phyloP scores from a whole-genome alignment of 2,329 filamentous ascomycete species.

The Cordyceps farinosa region DNA sequence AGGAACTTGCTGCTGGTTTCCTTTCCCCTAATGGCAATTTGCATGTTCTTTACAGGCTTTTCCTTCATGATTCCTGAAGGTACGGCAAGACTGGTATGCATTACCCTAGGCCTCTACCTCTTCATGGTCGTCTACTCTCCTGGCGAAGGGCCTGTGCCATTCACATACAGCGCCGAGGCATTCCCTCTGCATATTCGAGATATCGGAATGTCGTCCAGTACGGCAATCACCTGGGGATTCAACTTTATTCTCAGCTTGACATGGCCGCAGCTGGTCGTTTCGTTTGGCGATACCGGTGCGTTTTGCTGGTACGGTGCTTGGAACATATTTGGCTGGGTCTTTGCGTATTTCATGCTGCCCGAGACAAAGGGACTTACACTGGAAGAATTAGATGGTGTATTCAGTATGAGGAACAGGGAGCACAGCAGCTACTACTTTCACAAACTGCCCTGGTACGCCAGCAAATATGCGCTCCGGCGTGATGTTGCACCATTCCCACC shows the following conservation, averaged over 20 bases:
- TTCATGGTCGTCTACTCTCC: conserved; percentile 38
- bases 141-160: conserved; percentile 27
- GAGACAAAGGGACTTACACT: conserved; percentile 58
- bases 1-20: conserved; percentile 54
- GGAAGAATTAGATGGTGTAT: conserved; percentile 52
- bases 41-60: conserved; percentile 40
- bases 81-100: conserved; percentile 25
- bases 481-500: conserved; percentile 31
- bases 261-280: conserved; percentile 22
- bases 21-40: conserved; percentile 56
- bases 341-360: conserved; percentile 58
- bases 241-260: conserved; percentile 29
- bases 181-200: conserved; percentile 52
- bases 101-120: conserved; percentile 32
- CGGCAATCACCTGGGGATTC: conserved; percentile 32
- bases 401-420: conserved; percentile 23
- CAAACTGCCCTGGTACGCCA: conserved; percentile 33
- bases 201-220: conserved; percentile 46
- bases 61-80: conserved; percentile 13
- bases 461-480: conserved; percentile 28
- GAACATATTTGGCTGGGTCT: conserved; percentile 30
- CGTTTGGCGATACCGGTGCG: conserved; percentile 29
- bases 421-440: conserved; percentile 28
- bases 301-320: conserved; percentile 34
- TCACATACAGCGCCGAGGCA: conserved; percentile 54